phyloP scores from a whole-genome alignment of 2,329 filamentous ascomycete species.

The Plectosphaerella plurivora region DNA sequence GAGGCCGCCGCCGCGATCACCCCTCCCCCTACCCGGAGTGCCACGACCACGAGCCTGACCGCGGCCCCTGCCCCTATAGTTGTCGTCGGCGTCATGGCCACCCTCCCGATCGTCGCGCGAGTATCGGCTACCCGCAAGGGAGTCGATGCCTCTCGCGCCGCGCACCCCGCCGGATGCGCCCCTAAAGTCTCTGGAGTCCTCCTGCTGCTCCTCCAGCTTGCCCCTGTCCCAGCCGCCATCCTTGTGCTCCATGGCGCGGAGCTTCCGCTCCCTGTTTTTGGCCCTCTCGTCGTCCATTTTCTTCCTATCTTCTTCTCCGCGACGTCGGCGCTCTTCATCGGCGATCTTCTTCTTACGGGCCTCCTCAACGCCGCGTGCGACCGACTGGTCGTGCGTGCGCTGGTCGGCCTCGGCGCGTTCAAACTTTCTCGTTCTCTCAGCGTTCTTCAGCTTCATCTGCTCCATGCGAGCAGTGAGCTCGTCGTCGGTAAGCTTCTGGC shows the following conservation, averaged over 20 bases:
- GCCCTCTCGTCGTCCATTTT: conserved; percentile 56
- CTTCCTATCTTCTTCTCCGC: conserved; percentile 47
- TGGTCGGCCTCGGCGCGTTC: conserved; percentile 55
- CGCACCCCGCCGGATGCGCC: conserved; percentile 35
- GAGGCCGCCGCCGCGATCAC: conserved; percentile 21
- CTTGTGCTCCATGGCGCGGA: conserved; percentile 52
- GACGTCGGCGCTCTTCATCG: conserved; percentile 46
- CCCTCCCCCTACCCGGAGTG: conserved; percentile 22
- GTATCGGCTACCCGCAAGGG: conserved; percentile 38
- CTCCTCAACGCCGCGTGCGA: conserved; percentile 53
- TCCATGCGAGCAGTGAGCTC: conserved; percentile 58
- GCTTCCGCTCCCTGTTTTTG: conserved; percentile 55
- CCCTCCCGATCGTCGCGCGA: conserved; percentile 26
- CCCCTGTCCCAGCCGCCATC: conserved; percentile 57
- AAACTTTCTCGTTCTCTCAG: conserved; percentile 55
- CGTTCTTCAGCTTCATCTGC: conserved; percentile 53
- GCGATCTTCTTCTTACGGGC: conserved; percentile 44
- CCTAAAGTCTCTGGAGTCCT: conserved; percentile 33
- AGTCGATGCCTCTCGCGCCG: conserved; percentile 28
- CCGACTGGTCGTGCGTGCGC: conserved; percentile 48
- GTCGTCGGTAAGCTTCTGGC: conserved; percentile 54
- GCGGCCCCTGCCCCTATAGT: conserved; percentile 12
- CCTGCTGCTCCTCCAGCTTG: conserved; percentile 39
- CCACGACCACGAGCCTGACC: conserved; percentile 25
- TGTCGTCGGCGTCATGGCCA: conserved; percentile 15